phyloP scores from a whole-genome alignment of 2,329 filamentous ascomycete genomes.

The Amauroascus verrucosus region DNA sequence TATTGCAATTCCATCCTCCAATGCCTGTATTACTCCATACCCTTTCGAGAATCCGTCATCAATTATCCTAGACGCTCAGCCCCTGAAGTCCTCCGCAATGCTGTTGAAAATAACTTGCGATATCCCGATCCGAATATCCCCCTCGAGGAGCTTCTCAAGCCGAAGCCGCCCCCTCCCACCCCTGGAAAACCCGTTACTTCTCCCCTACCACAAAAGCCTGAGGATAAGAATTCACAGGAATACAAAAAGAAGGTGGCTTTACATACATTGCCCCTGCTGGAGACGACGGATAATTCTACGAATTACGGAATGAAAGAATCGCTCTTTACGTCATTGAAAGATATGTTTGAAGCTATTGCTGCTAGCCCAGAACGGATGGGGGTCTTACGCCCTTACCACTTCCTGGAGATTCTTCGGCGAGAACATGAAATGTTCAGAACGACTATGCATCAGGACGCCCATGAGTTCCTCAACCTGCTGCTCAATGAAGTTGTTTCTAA shows the following conservation, averaged over 20 bases:
- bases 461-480: slow-evolving; percentile 89
- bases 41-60: slow-evolving; percentile 88
- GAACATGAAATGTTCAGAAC: slow-evolving; percentile 97
- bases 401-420: slow-evolving; percentile 83
- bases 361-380: slow-evolving; percentile 72
- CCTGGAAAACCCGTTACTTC: slow-evolving; percentile 10
- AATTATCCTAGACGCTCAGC: slow-evolving; percentile 71
- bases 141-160: slow-evolving; percentile 39
- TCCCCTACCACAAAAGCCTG: slow-evolving; percentile 53
- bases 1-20: slow-evolving; percentile 99
- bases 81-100: slow-evolving; percentile 56
- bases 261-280: slow-evolving; percentile 73
- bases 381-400: slow-evolving; percentile 82
- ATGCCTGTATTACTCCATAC: slow-evolving; percentile 88
- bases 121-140: slow-evolving; percentile 52
- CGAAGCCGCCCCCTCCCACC: slow-evolving; percentile 29
- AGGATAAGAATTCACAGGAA: slow-evolving; percentile 92
- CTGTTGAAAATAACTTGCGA: slow-evolving; percentile 38
- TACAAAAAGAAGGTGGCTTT: slow-evolving; percentile 97
- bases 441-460: slow-evolving; percentile 95
- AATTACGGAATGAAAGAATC: slow-evolving; percentile 90
- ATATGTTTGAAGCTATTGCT: slow-evolving; percentile 87
- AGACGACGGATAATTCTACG: slow-evolving; percentile 69
- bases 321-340: slow-evolving; percentile 86
- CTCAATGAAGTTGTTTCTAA: slow-evolving; percentile 94